Evolutionary conservation across 176 grass and related monocot species (phyloP).

Genomic region (Cymbopogon citratus): DNA sequence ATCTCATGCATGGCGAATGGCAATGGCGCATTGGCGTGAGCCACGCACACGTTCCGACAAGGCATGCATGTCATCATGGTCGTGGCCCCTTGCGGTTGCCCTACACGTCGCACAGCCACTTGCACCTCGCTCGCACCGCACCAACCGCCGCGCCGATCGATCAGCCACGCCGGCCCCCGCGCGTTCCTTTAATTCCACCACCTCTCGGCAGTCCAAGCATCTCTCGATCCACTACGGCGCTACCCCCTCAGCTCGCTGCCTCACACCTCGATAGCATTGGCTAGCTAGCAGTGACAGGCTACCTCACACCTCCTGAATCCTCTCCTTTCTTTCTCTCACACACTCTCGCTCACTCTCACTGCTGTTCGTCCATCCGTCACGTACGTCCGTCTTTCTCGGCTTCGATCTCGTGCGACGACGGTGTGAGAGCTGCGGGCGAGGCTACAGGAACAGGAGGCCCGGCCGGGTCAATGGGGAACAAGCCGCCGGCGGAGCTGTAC

Average conservation of each 20-base stretch:
- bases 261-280: no score
- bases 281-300: no score
- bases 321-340: not conserved
- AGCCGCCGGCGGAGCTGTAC: conserved; percentile 52
- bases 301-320: conserved; percentile 25
- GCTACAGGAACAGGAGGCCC: fast-evolving
- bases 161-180: no score
- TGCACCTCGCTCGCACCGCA: not conserved
- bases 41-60: not conserved
- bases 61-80: not conserved
- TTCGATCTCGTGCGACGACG: no score
- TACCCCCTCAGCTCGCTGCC: no score
- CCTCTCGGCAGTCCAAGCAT: not conserved
- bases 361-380: not conserved
- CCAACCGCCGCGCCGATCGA: not conserved
- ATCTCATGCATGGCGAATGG: not conserved
- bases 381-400: not conserved
- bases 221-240: no score
- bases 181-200: not conserved
- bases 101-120: not conserved
- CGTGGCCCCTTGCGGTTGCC: not conserved
- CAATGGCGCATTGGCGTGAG: not conserved
- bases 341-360: not conserved
- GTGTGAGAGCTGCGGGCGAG: no score
- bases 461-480: conserved; percentile 47